Evolutionary conservation across 1,284 basidiomycete genomes (phyloP).

Genomic region (Phenoliferia sp.): DNA sequence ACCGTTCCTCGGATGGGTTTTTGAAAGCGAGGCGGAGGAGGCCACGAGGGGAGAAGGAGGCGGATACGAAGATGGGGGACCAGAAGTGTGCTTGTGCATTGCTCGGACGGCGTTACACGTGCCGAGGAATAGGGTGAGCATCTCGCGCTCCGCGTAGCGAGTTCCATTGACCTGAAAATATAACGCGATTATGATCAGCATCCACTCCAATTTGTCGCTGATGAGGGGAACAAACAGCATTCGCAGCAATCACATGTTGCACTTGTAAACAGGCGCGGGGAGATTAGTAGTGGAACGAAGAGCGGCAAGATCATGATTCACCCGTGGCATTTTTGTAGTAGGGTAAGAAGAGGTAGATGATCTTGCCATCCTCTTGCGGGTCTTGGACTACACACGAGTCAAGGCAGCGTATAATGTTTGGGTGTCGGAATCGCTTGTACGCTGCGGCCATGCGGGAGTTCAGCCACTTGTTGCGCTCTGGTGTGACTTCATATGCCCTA

Average conservation of each 20-base stretch:
- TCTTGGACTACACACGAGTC: conserved; percentile 94
- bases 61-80: background rate
- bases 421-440: conserved; percentile 56
- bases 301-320: background rate
- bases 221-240: conserved; percentile 53
- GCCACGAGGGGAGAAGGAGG: background rate
- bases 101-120: conserved; percentile 88
- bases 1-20: conserved; percentile 16
- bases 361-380: conserved; percentile 76
- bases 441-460: background rate
- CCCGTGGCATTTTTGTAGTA: conserved; percentile 62
- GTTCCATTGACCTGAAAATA: conserved; percentile 55
- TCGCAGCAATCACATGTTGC: conserved; percentile 87
- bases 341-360: conserved; percentile 84
- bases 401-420: conserved; percentile 83
- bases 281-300: too few species aligned
- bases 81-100: conserved; percentile 61
- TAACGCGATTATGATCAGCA: background rate
- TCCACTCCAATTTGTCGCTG: background rate
- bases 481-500: background rate
- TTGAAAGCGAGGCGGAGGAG: conserved; percentile 38
- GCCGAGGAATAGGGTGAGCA: conserved; percentile 84
- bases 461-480: background rate
- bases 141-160: conserved; percentile 79
- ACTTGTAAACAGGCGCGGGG: conserved; percentile 48